Evolutionary conservation across 768 basidiomycete genomes (phyloP).

Genomic region (Lactifluus subvellereus): DNA sequence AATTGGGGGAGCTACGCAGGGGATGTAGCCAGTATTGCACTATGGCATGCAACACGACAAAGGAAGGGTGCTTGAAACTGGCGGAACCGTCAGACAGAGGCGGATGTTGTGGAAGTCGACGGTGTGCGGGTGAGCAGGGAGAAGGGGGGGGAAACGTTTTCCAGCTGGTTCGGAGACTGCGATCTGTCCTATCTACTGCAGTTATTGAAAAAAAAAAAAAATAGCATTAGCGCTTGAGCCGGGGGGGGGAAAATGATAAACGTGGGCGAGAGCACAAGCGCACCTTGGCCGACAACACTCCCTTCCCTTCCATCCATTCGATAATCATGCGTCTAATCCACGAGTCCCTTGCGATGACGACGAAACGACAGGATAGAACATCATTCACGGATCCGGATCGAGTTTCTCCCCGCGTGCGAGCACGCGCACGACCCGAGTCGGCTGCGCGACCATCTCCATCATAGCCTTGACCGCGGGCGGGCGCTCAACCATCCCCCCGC

Average conservation of each 20-base stretch:
- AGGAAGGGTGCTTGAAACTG: background rate
- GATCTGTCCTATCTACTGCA: background rate
- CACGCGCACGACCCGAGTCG: constrained; percentile 69
- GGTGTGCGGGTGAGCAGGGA: background rate
- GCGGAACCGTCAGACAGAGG: background rate
- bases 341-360: constrained; percentile 1
- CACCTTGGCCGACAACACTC: constrained; percentile 2
- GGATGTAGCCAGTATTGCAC: background rate
- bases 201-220: background rate
- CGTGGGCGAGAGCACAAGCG: background rate
- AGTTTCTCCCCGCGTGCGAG: constrained; percentile 83
- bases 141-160: background rate
- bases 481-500: constrained; percentile 59
- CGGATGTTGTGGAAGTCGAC: background rate
- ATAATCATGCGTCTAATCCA: background rate
- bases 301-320: background rate
- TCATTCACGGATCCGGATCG: constrained; percentile 38
- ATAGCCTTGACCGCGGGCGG: constrained; percentile 74
- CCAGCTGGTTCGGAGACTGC: background rate
- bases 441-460: constrained; percentile 73
- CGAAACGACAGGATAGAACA: background rate
- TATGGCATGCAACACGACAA: background rate
- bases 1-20: background rate
- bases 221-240: background rate
- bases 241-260: background rate